Conservation (phyloP, 2,329 filamentous ascomycete species). For the Chalaropsis thielavioides region DNA sequence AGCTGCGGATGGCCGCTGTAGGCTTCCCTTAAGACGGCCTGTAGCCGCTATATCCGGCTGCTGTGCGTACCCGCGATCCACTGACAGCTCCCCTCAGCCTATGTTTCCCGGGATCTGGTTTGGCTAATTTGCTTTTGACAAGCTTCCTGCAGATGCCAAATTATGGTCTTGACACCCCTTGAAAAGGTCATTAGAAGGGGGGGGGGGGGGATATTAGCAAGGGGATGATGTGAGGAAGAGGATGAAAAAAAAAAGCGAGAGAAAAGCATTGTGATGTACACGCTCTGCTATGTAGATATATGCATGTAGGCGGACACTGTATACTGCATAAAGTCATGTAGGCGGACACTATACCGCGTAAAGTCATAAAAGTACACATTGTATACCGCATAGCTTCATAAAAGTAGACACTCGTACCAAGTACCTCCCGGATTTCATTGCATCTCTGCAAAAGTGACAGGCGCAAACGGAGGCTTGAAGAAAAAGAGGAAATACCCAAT, state of each 20-base stretch:
- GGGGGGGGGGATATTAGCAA: too few relatives aligned
- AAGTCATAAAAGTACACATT: not conserved
- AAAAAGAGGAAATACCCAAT: not conserved
- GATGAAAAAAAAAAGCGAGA: not conserved
- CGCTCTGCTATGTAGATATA: not conserved
- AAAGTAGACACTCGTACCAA: not conserved
- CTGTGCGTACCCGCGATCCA: too few relatives aligned
- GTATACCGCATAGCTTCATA: not conserved
- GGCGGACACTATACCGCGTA: too few relatives aligned
- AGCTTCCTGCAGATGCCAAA: constrained; percentile 17
- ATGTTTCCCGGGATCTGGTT: constrained; percentile 1
- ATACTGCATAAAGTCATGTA: too few relatives aligned
- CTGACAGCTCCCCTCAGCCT: too few relatives aligned
- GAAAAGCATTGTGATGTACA: not conserved
- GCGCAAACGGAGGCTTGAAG: not conserved
- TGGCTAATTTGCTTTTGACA: constrained; percentile 9
- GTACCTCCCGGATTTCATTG: not conserved
- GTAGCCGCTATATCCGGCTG: too few relatives aligned
- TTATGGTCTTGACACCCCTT: constrained; percentile 12
- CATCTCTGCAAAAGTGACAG: not conserved
- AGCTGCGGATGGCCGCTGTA: too few relatives aligned
- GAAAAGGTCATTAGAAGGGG: constrained; percentile 3
- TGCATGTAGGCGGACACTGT: too few relatives aligned
- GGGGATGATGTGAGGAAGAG: not conserved
- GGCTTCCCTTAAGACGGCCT: too few relatives aligned